phyloP scores from a whole-genome alignment of 305 asterid species.

The Fraxinus sp. region DNA sequence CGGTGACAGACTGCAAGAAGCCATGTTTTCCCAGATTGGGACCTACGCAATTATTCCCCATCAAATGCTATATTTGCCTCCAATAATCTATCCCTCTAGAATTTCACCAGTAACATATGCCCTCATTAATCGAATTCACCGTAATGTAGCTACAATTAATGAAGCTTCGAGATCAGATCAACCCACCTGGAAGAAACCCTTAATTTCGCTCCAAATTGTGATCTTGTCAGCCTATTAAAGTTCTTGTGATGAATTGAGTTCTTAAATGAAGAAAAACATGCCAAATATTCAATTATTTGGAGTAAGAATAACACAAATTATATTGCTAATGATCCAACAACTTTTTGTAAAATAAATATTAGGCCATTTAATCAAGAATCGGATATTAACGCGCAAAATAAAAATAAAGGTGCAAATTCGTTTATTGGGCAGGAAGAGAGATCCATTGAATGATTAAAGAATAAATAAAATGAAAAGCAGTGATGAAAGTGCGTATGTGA shows the following conservation, averaged over 20 bases:
- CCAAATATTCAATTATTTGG: not conserved
- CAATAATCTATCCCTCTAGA: not conserved
- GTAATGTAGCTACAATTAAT: not conserved
- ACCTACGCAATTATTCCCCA: conserved; percentile 20
- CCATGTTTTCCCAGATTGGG: conserved; percentile 16
- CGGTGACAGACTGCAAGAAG: conserved; percentile 21
- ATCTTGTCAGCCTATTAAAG: not conserved
- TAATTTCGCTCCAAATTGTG: not conserved
- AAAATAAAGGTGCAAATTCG: not conserved
- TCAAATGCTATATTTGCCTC: not conserved
- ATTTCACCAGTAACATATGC: not conserved
- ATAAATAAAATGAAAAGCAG: not conserved
- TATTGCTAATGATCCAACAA: not conserved
- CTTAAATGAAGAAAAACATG: not conserved
- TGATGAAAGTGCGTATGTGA: not conserved
- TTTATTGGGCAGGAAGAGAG: not conserved
- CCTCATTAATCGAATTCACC: not conserved
- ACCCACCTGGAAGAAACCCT: not conserved
- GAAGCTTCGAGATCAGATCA: not conserved
- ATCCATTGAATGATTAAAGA: not conserved
- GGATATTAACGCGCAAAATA: not conserved
- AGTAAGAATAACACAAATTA: not conserved
- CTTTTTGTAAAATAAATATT: not conserved
- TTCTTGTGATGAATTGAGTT: not conserved
- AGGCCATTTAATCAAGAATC: not conserved